Conservation (phyloP, 305 asterid genomes). For the Rubia tinctorum region DNA sequence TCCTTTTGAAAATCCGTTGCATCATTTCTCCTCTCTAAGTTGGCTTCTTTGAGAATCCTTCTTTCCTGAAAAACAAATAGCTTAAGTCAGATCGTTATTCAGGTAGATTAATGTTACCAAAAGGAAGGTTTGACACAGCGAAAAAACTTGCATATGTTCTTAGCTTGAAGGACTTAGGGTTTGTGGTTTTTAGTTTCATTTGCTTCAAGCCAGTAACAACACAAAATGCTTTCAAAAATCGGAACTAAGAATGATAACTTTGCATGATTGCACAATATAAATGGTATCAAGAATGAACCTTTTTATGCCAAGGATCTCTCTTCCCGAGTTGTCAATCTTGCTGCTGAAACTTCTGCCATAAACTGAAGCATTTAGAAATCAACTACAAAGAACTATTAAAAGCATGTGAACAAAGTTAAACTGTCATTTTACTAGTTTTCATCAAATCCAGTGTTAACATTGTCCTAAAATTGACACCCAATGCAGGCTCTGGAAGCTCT, state of each 20-base stretch:
- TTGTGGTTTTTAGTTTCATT: constrained; percentile 78
- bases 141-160: constrained; percentile 69
- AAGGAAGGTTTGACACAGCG: not conserved
- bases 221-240: not conserved
- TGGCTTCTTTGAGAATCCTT: constrained; percentile 79
- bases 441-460: constrained; percentile 45
- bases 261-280: no score
- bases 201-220: constrained; percentile 39
- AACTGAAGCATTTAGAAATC: constrained; percentile 21
- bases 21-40: constrained; percentile 46
- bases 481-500: no score
- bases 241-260: not conserved
- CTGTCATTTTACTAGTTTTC: constrained; percentile 53
- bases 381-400: constrained; percentile 2
- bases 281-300: constrained; percentile 36
- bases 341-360: constrained; percentile 27
- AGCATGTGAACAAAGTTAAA: constrained; percentile 6
- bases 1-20: constrained; percentile 27
- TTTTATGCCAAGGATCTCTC: no score
- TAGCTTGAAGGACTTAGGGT: constrained; percentile 90
- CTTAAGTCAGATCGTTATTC: not conserved
- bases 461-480: no score
- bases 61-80: constrained; percentile 64
- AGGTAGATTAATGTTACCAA: not conserved
- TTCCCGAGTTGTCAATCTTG: constrained; percentile 33